phyloP scores from a whole-genome alignment of 768 basidiomycete species.

The Russula sp. region DNA sequence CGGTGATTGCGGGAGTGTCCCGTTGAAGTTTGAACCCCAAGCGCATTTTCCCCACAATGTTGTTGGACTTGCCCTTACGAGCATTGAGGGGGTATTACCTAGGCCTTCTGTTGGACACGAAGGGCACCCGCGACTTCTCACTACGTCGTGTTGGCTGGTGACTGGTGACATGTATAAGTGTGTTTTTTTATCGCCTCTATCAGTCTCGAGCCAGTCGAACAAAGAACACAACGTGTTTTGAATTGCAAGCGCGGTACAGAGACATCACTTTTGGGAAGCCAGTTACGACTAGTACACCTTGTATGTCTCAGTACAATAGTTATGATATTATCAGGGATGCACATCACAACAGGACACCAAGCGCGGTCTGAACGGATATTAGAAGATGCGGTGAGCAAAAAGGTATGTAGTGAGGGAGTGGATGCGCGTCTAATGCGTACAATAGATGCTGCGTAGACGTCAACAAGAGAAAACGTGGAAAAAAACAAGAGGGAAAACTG shows the following conservation, averaged over 20 bases:
- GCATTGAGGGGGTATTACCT: neutral
- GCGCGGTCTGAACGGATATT: conserved; percentile 30
- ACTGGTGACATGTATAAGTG: neutral
- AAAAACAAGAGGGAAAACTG: conserved; percentile 33
- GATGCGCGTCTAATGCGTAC: conserved; percentile 75
- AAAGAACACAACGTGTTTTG: conserved; percentile 10
- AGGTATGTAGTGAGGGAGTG: conserved; percentile 36
- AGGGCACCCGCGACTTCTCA: neutral
- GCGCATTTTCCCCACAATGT: neutral
- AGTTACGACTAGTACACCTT: conserved; percentile 12
- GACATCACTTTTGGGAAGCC: neutral
- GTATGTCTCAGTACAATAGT: conserved; percentile 12
- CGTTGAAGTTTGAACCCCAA: conserved; percentile 40
- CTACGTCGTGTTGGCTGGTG: neutral
- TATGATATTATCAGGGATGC: conserved; percentile 11
- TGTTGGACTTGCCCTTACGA: neutral
- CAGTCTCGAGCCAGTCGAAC: conserved; percentile 1
- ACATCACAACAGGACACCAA: conserved; percentile 24
- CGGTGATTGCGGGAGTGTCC: conserved; percentile 59
- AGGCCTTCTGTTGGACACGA: neutral
- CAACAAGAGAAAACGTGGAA: conserved; percentile 27
- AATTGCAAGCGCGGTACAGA: conserved; percentile 6
- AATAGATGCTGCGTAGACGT: conserved; percentile 37
- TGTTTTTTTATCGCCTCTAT: neutral
- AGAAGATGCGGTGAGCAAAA: conserved; percentile 37